These are phyloP conservation scores for Ogataea philodendri DNA, from an alignment of 805 yeast genomes.

Conservation along the genomic window DNA sequence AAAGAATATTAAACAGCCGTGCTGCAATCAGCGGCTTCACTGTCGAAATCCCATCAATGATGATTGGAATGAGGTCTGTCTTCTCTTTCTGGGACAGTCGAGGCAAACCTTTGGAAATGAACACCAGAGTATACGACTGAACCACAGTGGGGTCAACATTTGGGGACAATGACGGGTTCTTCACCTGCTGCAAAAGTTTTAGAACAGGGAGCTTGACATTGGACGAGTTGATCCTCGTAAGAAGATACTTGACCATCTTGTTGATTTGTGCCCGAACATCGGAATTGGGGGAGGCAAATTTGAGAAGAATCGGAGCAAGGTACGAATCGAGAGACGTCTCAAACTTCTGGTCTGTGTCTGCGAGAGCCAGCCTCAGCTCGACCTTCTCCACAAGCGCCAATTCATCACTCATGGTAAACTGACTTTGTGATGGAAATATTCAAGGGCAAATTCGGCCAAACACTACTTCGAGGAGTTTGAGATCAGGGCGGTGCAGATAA, in stretches of 20 bases:
- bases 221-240: conserved; percentile 63
- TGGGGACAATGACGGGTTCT: conserved; percentile 45
- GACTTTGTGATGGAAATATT: conserved; percentile 1
- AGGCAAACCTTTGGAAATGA: conserved; percentile 66
- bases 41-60: conserved; percentile 45
- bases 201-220: conserved; percentile 60
- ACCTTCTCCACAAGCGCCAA: conserved; percentile 67
- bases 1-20: conserved; percentile 58
- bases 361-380: conserved; percentile 76
- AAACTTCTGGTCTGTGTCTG: conserved; percentile 64
- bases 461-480: conserved; percentile 4
- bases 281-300: conserved; percentile 67
- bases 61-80: conserved; percentile 43
- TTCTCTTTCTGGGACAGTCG: conserved; percentile 43
- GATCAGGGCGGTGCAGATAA: conserved; percentile 13
- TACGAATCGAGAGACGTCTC: conserved; percentile 59
- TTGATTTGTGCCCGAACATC: conserved; percentile 63
- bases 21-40: conserved; percentile 39
- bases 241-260: conserved; percentile 61
- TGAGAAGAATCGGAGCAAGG: conserved; percentile 74
- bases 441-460: conserved; percentile 9
- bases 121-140: conserved; percentile 59
- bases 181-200: conserved; percentile 62
- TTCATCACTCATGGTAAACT: conserved; percentile 40
- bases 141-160: conserved; percentile 49